Evolutionary conservation across 495 filamentous ascomycete genomes (phyloP), one percentile per base, ranked within the genome.

Genomic region (Aspergillus carlsbadensis): DNA sequence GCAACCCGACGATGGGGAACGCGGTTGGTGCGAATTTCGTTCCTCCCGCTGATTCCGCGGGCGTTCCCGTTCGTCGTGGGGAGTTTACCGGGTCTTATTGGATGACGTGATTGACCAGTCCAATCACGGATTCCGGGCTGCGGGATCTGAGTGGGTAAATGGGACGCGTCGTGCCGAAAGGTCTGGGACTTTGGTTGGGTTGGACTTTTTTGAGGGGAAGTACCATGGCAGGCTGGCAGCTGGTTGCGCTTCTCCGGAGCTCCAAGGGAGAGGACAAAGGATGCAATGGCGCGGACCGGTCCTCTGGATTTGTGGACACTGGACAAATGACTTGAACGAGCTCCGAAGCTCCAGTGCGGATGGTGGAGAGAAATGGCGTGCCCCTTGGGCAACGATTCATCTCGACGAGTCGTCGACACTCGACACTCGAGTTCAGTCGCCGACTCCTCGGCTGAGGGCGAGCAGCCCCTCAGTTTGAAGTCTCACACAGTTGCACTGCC

Each of bases 11-110:
- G 10, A 36, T 54, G 53, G 49, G 57, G 51, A 54, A 11, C n/a
- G 8, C 40, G 3, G 39, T 24, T 18, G 31, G 18, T 15, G 31
- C 36, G 13, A 17, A 14, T 39, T 41, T 41, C n/a, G 39, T 41
- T 41, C 39, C 34, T 58, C 34, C 50, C 50, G 57, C 51, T 21
- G 39, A 29, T 43, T 54, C 45, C 51, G 54, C 54, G 54, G 54
- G 54, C 42, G 10, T 33, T 29, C 44, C 54, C 54, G 54, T 54
- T 54, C 18, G 22, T 7, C 10, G 7, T 40, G 42, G 33, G 18
- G 44, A 33, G 5, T 10, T 10, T 18, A 18, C 39, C 7, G 1
- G 15, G 2, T 43, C 6, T 10, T 18, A 43, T 43, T 43, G 41
- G 41, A 10, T 10, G 41, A 43, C 1, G 1, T 4, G 8, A 8